These are phyloP conservation scores for Rhodotorula taiwanensis DNA, from an alignment of 768 basidiomycete genomes.

Conservation along the genomic window DNA sequence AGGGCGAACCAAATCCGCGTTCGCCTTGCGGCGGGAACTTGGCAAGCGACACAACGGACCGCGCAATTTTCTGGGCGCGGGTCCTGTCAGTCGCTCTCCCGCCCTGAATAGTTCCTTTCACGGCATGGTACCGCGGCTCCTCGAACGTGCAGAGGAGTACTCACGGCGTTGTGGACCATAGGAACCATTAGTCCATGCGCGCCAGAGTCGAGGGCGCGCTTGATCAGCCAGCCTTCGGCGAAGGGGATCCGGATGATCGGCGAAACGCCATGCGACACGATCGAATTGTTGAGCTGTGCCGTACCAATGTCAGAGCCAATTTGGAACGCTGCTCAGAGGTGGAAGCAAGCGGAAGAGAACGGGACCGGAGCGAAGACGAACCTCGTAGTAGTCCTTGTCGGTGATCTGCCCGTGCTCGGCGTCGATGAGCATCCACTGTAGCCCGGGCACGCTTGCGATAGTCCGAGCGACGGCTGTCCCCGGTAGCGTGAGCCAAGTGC, in stretches of 20 bases:
- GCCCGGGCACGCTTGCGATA: neutral
- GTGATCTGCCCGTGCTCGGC: neutral
- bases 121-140: no score
- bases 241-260: slow-evolving; percentile 45
- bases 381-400: slow-evolving; percentile 1
- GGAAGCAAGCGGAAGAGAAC: no score
- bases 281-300: slow-evolving; percentile 17
- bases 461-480: neutral
- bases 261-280: slow-evolving; percentile 40
- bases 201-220: slow-evolving; percentile 46
- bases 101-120: no score
- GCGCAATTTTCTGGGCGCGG: neutral
- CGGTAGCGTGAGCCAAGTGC: neutral
- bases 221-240: slow-evolving; percentile 44
- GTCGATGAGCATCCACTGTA: neutral
- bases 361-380: neutral
- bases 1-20: slow-evolving; percentile 45
- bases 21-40: slow-evolving; percentile 39
- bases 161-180: slow-evolving; percentile 41
- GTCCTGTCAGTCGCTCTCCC: no score
- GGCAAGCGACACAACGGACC: slow-evolving; percentile 30
- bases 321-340: no score
- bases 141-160: neutral
- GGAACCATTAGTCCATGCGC: slow-evolving; percentile 46
- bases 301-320: neutral